These are phyloP conservation scores for Beta corolliflora DNA, from an alignment of 179 eudicot genomes.

Conservation along the genomic window DNA sequence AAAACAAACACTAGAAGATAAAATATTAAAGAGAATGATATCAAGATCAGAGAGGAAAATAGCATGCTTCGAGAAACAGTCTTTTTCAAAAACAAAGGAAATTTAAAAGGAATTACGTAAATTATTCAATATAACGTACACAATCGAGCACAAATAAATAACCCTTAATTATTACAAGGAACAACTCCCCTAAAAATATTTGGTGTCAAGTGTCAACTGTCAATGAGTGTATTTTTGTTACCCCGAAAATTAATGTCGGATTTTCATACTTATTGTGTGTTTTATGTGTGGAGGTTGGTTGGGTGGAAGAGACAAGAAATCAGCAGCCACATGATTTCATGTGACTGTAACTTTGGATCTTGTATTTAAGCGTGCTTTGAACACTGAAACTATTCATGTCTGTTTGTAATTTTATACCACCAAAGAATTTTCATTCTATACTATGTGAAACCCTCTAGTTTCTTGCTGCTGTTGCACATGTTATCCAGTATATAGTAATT, in stretches of 20 bases:
- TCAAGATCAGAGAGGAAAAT: too few species aligned
- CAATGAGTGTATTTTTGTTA: not conserved
- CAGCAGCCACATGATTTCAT: slow-evolving; percentile 35
- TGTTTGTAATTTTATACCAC: not conserved
- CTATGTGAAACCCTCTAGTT: not conserved
- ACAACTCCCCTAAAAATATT: not conserved
- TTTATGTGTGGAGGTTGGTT: not conserved
- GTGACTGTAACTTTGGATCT: slow-evolving; percentile 35
- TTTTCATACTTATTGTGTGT: not conserved
- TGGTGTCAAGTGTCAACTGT: not conserved
- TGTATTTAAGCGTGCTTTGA: slow-evolving; percentile 24
- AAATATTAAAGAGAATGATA: too few species aligned
- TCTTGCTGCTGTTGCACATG: slow-evolving; percentile 1
- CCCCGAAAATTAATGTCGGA: slow-evolving; percentile 15
- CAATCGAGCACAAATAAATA: too few species aligned
- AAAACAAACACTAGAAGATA: too few species aligned
- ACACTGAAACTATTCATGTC: slow-evolving; percentile 11
- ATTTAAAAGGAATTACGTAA: too few species aligned
- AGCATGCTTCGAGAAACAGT: too few species aligned
- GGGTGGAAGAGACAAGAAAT: slow-evolving; percentile 28
- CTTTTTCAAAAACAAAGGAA: too few species aligned
- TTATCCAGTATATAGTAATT: not conserved
- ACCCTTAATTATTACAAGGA: not conserved
- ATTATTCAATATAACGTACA: too few species aligned
- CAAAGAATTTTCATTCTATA: not conserved